Evolutionary conservation across 257 asterid genomes (phyloP), one percentile per base, ranked within the genome.

Genomic region (Scutellaria galericulata): DNA sequence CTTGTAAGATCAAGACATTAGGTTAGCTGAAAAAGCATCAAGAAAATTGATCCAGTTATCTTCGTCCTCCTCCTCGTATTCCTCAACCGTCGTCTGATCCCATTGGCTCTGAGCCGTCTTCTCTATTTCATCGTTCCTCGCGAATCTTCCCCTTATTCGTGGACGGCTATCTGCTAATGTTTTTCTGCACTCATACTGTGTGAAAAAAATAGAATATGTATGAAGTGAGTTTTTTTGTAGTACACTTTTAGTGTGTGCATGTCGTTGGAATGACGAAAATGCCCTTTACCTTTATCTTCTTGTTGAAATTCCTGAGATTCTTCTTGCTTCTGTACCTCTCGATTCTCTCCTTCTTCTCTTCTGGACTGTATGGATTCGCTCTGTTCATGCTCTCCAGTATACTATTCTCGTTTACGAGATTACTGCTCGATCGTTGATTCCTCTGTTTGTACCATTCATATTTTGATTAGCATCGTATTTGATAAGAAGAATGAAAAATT

Each of bases 181-280:
- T 76, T 93, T 94, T 77, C 99, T 82, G 79, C 99, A 91, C 70
- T 91, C 99, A 7, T 94, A 94, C 99, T 94, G 75, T 52, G 56
- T 13, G 65, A 68, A 6, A 9, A 27, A 52, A 18, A 18, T 0
- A 18, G 0, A 18, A 18, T n/a, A 71, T 41, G 66, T 58, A 0
- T 44, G 31, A 13, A 42, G 7, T 56, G 54, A 68, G 51, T 15
- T 8, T 18, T 18, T 18, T 18, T 7, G 51, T 47, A 47, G 37
- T 31, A 44, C 48, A 44, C 4, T 44, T 44, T 44, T 44, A 44
- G 48, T 44, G 9, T 10, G 58, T 61, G 67, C 67, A 40, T 61
- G 66, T 61, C 50, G 40, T 14, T 64, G 45, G 13, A 35, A 31
- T 22, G 54, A 13, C 47, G 24, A 37, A 59, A 12, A 37, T 37